Evolutionary conservation across 1,139 yeast genomes (phyloP).

Genomic region (Arxiozyma heterogenica): DNA sequence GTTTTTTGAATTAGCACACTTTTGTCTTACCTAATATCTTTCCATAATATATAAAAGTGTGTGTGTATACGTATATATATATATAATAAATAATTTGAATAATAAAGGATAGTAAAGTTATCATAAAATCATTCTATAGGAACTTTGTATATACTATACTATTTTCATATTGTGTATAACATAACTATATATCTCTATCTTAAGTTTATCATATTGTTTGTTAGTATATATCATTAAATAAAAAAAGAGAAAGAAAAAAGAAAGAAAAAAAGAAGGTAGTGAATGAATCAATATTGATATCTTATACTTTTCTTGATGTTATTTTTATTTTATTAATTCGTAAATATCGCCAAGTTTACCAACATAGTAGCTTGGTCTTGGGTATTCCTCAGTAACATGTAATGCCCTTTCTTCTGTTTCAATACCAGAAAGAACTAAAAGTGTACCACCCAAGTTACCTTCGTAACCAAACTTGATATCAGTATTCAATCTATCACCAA

Average conservation of each 20-base stretch:
- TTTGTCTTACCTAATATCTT: too few species aligned
- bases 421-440: conserved; percentile 84
- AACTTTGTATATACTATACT: neutral
- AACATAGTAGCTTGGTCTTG: conserved; percentile 61
- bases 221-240: neutral
- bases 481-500: conserved; percentile 91
- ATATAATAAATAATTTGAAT: neutral
- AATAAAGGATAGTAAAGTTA: neutral
- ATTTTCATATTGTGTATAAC: neutral
- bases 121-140: neutral
- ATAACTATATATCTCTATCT: neutral
- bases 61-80: neutral
- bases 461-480: conserved; percentile 87
- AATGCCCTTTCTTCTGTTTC: conserved; percentile 59
- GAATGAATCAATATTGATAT: neutral
- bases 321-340: conserved; percentile 35
- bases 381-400: conserved; percentile 34
- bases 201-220: neutral
- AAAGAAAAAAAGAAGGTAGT: neutral
- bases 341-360: conserved; percentile 67
- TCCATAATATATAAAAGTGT: neutral
- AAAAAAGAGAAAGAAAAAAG: too few species aligned
- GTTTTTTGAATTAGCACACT: neutral
- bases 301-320: neutral
- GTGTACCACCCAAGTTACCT: conserved; percentile 71